These are phyloP conservation scores for Komagataea norvegica DNA, from an alignment of 1,139 yeast species.

Conservation along the genomic window DNA sequence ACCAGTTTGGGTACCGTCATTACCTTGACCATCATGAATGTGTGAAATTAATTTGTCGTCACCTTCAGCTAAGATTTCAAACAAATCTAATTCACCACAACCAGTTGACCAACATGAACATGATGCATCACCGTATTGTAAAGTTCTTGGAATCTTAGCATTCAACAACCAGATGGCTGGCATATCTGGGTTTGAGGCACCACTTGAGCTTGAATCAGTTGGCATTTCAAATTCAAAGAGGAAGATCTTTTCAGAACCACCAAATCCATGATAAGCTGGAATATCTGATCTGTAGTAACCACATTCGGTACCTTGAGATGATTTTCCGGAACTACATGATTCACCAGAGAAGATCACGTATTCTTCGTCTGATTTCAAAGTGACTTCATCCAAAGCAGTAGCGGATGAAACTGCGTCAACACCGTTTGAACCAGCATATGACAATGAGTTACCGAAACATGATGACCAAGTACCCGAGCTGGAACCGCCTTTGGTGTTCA, in stretches of 20 bases:
- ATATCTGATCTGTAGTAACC: slow-evolving; percentile 83
- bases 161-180: slow-evolving; percentile 96
- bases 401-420: slow-evolving; percentile 56
- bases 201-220: slow-evolving; percentile 43
- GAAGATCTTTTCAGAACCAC: slow-evolving; percentile 74
- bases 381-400: slow-evolving; percentile 56
- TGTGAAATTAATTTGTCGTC: slow-evolving; percentile 72
- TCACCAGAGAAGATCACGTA: slow-evolving; percentile 69
- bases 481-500: slow-evolving; percentile 74
- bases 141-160: slow-evolving; percentile 90
- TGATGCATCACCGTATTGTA: slow-evolving; percentile 72
- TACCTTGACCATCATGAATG: slow-evolving; percentile 84
- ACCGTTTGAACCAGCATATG: slow-evolving; percentile 77
- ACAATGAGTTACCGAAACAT: slow-evolving; percentile 83
- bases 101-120: slow-evolving; percentile 97
- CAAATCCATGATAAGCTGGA: slow-evolving; percentile 92
- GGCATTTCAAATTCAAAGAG: slow-evolving; percentile 93
- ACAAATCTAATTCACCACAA: slow-evolving; percentile 93
- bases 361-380: slow-evolving; percentile 70
- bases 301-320: slow-evolving; percentile 52
- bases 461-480: slow-evolving; percentile 83
- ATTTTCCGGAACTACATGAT: slow-evolving; percentile 49
- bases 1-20: slow-evolving; percentile 44
- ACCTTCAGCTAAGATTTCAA: slow-evolving; percentile 75
- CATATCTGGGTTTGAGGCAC: slow-evolving; percentile 65